Percentiles rank a stretch among this genome's conserved stretches.
Conservation (phyloP, 2,329 filamentous ascomycete species). For the Xylariaceae sp. region DNA sequence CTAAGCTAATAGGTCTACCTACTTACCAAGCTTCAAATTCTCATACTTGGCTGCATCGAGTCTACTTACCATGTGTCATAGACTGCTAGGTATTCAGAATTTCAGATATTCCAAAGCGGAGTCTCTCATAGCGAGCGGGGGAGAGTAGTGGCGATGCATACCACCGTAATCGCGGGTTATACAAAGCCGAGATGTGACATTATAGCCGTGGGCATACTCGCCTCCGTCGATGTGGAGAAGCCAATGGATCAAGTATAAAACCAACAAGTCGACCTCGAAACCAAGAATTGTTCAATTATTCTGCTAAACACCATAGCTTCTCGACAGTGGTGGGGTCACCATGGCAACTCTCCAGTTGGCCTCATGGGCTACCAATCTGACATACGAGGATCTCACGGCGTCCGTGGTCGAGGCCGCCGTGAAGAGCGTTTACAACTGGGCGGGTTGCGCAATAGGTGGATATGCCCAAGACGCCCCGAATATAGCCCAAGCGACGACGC, state of each 20-base stretch:
- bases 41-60: no score
- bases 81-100: background rate
- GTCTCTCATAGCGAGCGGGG: slow-evolving; percentile 1
- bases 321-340: background rate
- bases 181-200: slow-evolving; percentile 5
- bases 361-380: slow-evolving; percentile 43
- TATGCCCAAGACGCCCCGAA: slow-evolving; percentile 43
- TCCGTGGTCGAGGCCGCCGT: slow-evolving; percentile 42
- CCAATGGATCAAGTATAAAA: background rate
- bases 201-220: background rate
- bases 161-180: slow-evolving; percentile 6
- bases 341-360: slow-evolving; percentile 48
- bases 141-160: background rate
- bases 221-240: background rate
- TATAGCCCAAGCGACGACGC: slow-evolving; percentile 30
- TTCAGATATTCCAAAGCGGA: background rate
- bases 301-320: background rate
- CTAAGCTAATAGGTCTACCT: background rate
- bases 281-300: background rate
- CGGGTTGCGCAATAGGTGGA: slow-evolving; percentile 50
- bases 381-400: slow-evolving; percentile 38
- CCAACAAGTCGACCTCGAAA: background rate
- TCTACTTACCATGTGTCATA: background rate
- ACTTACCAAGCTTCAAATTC: no score
- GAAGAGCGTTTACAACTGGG: slow-evolving; percentile 51